A percentile compares a stretch with the other conserved stretches of the same genome.
phyloP scores from a whole-genome alignment of 129 eudicot genomes.

The Escallonia rubra region DNA sequence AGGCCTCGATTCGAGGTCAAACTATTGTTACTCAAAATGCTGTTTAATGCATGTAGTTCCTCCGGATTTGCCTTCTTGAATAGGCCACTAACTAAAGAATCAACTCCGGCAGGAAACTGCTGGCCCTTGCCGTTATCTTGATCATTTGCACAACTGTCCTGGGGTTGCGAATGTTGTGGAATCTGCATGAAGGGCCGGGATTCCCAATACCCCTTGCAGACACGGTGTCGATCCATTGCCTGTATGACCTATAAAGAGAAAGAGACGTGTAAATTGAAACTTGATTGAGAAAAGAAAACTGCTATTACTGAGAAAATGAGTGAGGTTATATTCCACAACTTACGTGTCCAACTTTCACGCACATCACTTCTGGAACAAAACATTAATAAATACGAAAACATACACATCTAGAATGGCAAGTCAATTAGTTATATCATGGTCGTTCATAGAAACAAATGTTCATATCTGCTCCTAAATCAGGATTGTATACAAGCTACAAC shows the following conservation, averaged over 20 bases:
- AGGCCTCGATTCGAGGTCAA: slow-evolving; percentile 28
- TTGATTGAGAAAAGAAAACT: not conserved
- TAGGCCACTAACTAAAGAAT: slow-evolving; percentile 42
- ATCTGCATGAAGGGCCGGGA: slow-evolving; percentile 52
- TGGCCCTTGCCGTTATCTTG: slow-evolving; percentile 20
- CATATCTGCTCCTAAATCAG: too few relatives aligned
- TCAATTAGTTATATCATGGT: too few relatives aligned
- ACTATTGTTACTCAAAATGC: slow-evolving; percentile 34
- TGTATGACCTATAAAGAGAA: slow-evolving; percentile 49
- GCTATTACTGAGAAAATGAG: not conserved
- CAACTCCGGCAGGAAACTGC: slow-evolving; percentile 24
- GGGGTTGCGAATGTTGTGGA: slow-evolving; percentile 35
- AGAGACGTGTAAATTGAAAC: not conserved
- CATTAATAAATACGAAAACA: not conserved
- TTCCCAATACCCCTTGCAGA: slow-evolving; percentile 71
- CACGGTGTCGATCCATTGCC: slow-evolving; percentile 47
- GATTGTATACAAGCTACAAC: too few relatives aligned
- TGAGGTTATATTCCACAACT: too few relatives aligned
- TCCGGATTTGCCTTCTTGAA: slow-evolving; percentile 70
- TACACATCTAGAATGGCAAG: not conserved
- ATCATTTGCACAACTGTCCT: slow-evolving; percentile 16
- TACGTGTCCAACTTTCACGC: too few relatives aligned
- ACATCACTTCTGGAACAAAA: not conserved
- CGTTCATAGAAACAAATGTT: too few relatives aligned
- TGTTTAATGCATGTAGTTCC: slow-evolving; percentile 52